Base-by-base conservation (phyloP, 2,329 filamentous ascomycete species). In the Cryoendolithus antarcticus region DNA sequence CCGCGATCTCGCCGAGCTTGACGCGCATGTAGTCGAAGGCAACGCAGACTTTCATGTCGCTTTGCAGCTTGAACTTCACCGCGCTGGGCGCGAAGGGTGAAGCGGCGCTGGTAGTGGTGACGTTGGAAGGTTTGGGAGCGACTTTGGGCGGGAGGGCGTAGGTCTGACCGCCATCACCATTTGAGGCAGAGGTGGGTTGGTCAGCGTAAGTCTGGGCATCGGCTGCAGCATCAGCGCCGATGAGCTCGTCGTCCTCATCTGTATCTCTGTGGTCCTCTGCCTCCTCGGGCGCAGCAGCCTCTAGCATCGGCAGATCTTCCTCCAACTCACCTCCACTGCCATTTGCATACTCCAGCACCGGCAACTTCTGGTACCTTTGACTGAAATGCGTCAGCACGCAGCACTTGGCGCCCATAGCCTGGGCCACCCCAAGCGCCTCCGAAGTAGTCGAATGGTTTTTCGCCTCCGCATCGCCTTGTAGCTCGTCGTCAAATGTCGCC, bases 351-450 rank as follows among this genome's bases (percentile, higher is more conserved):
- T 73, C 66, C 3, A 75, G 59, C 3, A 70, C 64, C 2, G 73
- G 77, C 28, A 76, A 67, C 62, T 89, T 89, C 52, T 85, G 81
- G 60, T 98, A 98, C 6, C 91, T 73, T 65, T 98, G 91, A 40
- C 80, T 88, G 62, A 98, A 98, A 60, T 98, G 91, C 6, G 91
- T 98, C 35, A 98, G 70, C 40, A 98, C 64, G 9, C 91, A 79
- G 10, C 83, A 71, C 47, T 79, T 75, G 0, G 88, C 91, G 21
- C 72, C 62, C 91, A 98, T 98, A 34, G 68, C 63, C 9, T 72
- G 70, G 2, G 81, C 89, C 3, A 96, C 73, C 34, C 68, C 70
- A 3, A 98, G 71, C 1, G 91, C 91, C 64, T 98, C 91, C 9
- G 74, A 74, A 45, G 86, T 84, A 6, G 91, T 98, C 30, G 75